A percentile compares a stretch with the other conserved stretches of the same genome.
phyloP scores from a whole-genome alignment of 23 red algal genomes.

The Rhodosorus marinus region DNA sequence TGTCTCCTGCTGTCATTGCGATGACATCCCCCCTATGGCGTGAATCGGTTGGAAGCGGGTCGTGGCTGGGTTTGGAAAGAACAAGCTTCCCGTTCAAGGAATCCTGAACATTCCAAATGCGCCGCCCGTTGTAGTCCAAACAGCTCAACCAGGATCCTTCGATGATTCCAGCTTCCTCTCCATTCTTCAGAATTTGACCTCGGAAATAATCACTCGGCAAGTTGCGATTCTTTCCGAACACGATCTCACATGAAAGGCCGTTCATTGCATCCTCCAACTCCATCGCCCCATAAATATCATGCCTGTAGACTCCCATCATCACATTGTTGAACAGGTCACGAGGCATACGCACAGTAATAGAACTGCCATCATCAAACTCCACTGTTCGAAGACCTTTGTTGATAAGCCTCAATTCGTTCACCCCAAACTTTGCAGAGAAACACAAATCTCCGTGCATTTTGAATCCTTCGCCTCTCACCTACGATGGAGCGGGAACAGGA shows the following conservation, averaged over 20 bases:
- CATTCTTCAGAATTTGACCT: neutral
- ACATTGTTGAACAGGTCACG: constrained; percentile 4
- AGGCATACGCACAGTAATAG: neutral
- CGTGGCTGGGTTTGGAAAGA: too few species aligned
- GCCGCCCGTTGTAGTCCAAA: neutral
- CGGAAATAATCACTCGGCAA: neutral
- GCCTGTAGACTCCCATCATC: constrained; percentile 3
- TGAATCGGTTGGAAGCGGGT: neutral
- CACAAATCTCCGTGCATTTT: neutral
- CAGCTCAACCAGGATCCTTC: constrained; percentile 2
- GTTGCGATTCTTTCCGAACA: neutral
- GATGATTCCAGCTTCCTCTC: neutral
- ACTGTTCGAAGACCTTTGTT: neutral
- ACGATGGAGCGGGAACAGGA: too few species aligned
- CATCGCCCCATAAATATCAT: constrained; percentile 4
- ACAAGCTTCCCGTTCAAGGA: neutral
- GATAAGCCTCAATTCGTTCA: constrained; percentile 4
- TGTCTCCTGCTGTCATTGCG: neutral
- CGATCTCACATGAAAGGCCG: neutral
- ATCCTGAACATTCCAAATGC: constrained; percentile 1
- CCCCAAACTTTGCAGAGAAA: constrained; percentile 1
- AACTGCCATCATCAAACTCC: constrained; percentile 7
- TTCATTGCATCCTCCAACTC: constrained; percentile 2
- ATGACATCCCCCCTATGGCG: neutral
- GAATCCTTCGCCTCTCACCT: constrained; percentile 6